Evolutionary conservation across 306 rosid genomes (phyloP).

Genomic region (Acacia acuminata): DNA sequence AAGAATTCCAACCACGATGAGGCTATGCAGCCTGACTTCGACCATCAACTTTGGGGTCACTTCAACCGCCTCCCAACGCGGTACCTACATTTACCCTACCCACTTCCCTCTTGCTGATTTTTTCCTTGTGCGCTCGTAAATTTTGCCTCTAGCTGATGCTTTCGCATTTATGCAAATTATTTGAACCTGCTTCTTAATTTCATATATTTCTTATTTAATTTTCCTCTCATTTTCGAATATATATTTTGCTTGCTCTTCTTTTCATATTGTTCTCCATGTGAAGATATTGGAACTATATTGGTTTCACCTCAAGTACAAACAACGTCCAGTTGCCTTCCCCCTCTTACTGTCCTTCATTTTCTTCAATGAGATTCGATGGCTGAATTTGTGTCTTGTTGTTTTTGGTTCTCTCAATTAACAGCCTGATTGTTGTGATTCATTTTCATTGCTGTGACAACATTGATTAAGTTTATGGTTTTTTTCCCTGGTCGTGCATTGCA

Average conservation of each 20-base stretch:
- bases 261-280: neutral
- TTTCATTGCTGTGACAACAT: neutral
- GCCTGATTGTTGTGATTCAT: slow-evolving; percentile 3
- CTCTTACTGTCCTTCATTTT: neutral
- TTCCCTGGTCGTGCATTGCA: slow-evolving; percentile 35
- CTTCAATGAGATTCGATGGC: neutral
- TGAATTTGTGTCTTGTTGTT: neutral
- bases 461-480: slow-evolving; percentile 20
- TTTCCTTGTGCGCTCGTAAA: neutral
- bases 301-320: neutral
- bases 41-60: slow-evolving; percentile 90
- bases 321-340: neutral
- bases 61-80: slow-evolving; percentile 96
- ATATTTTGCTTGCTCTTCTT: neutral
- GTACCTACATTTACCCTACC: slow-evolving; percentile 43
- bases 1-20: slow-evolving; percentile 67
- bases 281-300: neutral
- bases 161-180: neutral
- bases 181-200: neutral
- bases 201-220: neutral
- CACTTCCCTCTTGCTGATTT: neutral
- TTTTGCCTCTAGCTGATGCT: neutral
- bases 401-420: neutral
- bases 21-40: slow-evolving; percentile 73
- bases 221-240: neutral